Evolutionary conservation across 2,329 filamentous ascomycete genomes (phyloP), one percentile per base, ranked within the genome.

Genomic region (Bipolaris cookei): DNA sequence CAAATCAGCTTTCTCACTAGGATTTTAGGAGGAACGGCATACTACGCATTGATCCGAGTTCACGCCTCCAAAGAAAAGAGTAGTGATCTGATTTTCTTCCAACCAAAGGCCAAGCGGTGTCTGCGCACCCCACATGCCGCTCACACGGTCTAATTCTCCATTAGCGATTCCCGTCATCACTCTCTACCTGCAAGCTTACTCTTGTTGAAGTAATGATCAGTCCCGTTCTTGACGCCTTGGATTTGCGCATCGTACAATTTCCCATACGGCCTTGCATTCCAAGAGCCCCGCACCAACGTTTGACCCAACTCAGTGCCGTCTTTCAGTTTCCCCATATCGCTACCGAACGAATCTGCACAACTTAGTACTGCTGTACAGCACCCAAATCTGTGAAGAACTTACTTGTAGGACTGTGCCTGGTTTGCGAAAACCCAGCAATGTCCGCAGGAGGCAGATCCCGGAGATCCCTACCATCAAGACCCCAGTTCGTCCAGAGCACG

Each of bases 41-140:
- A 62, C 58, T 8, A 77, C 65, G 48, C 75, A 76, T 61, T 76
- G 74, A 57, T 76, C 74, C 30, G 75, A 74, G 65, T 77, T 76
- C 44, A 76, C 71, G 28, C 75, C 75, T 13, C 71, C 70, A 51
- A 77, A 76, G 30, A 77, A 66, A 41, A 75, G 62, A 3, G 74
- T 76, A 60, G 74, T 75, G 64, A 76, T 77, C 35, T 69, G 68
- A 44, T 71, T 73, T 53, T 69, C 65, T 25, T 67, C 56, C 35
- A 76, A 58, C 64, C 68, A 76, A 42, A 70, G 62, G 51, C 74
- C 71, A 54, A 76, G 66, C 4, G 69, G 71, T 51, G 73, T 65
- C 38, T 74, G 67, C 7, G 70, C 70, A 45, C 66, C 69, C 73
- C 73, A 76, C 39, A 77, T 62, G 13, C 72, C 74, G 39, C 69